Evolutionary conservation across 208 protist species (phyloP).

Genomic region (Sergeia podlipaevii): DNA sequence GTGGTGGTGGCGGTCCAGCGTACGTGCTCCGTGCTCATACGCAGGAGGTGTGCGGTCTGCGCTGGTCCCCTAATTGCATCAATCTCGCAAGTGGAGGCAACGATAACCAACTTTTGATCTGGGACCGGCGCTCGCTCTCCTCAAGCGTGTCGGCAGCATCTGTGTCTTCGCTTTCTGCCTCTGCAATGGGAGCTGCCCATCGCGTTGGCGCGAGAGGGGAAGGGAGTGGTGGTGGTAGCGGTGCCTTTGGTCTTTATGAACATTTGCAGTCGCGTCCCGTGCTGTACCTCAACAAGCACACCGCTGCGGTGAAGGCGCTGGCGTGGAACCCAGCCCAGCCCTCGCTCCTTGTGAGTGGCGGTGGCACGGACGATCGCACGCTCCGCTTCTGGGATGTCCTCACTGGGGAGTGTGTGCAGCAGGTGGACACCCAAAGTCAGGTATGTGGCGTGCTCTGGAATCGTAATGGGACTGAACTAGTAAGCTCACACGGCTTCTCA

Average conservation of each 20-base stretch:
- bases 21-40: conserved; percentile 82
- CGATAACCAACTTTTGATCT: conserved; percentile 97
- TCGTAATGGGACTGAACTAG: conserved; percentile 93
- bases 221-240: not conserved
- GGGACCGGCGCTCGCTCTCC: conserved; percentile 74
- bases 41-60: conserved; percentile 97
- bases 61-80: conserved; percentile 91
- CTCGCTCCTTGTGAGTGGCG: conserved; percentile 96
- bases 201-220: no score
- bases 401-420: conserved; percentile 92
- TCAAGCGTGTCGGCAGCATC: conserved; percentile 1
- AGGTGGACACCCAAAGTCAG: conserved; percentile 96
- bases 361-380: conserved; percentile 96
- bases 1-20: conserved; percentile 16
- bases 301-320: conserved; percentile 98
- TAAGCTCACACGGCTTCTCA: conserved; percentile 98
- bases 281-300: conserved; percentile 91
- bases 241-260: not conserved
- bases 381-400: conserved; percentile 98
- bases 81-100: conserved; percentile 98
- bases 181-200: not conserved
- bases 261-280: conserved; percentile 18
- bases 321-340: conserved; percentile 97
- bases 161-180: not conserved
- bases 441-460: conserved; percentile 98